Percentiles rank a stretch among this genome's conserved stretches.
These are phyloP conservation scores for Ogataea zsoltii DNA, from an alignment of 805 yeast genomes.

Conservation along the genomic window DNA sequence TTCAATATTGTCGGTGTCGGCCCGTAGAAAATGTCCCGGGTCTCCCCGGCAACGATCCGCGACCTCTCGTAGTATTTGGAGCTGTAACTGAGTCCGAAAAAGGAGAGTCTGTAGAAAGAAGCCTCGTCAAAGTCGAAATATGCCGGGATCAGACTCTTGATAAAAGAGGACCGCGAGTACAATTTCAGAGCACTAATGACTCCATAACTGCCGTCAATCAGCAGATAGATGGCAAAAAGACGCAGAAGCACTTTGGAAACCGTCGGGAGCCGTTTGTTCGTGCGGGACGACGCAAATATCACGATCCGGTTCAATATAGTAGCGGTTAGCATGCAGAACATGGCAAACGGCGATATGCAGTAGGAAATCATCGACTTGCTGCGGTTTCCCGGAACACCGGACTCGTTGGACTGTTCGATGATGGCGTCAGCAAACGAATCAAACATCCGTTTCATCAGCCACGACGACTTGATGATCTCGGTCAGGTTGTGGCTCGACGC, in stretches of 20 bases:
- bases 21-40: slow-evolving; percentile 24
- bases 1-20: slow-evolving; percentile 58
- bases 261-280: slow-evolving; percentile 37
- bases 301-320: slow-evolving; percentile 56
- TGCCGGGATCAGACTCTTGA: slow-evolving; percentile 15
- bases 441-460: slow-evolving; percentile 26
- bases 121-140: slow-evolving; percentile 28
- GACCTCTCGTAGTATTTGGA: slow-evolving; percentile 19
- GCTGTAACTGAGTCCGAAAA: slow-evolving; percentile 31
- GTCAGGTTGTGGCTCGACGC: slow-evolving; percentile 11
- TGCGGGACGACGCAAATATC: slow-evolving; percentile 55
- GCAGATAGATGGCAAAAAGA: slow-evolving; percentile 36
- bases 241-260: slow-evolving; percentile 38
- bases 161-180: slow-evolving; percentile 15
- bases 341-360: slow-evolving; percentile 50
- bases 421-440: slow-evolving; percentile 37
- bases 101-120: slow-evolving; percentile 25
- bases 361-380: slow-evolving; percentile 48
- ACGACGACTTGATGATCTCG: slow-evolving; percentile 21
- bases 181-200: slow-evolving; percentile 34
- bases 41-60: slow-evolving; percentile 1
- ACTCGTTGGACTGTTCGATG: slow-evolving; percentile 33
- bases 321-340: slow-evolving; percentile 58
- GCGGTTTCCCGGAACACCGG: slow-evolving; percentile 32
- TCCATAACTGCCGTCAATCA: slow-evolving; percentile 39